These are phyloP conservation scores for Leishmania major DNA, from an alignment of 208 protist genomes.

Conservation along the genomic window DNA sequence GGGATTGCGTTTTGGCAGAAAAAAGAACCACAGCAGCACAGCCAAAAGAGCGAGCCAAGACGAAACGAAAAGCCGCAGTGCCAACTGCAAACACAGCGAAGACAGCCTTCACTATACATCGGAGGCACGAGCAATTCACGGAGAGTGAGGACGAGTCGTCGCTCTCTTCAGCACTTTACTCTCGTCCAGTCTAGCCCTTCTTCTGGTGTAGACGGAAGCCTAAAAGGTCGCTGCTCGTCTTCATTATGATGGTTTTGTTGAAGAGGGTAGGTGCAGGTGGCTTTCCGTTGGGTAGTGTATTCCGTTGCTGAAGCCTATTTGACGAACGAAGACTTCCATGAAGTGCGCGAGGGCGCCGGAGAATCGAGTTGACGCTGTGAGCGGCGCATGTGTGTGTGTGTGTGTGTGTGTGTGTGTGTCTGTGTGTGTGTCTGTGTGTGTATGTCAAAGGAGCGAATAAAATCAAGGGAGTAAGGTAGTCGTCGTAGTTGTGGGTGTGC, in stretches of 20 bases:
- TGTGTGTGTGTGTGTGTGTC: background rate
- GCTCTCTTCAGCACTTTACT: background rate
- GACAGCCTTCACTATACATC: background rate
- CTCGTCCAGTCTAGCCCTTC: too few species aligned
- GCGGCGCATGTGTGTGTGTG: background rate
- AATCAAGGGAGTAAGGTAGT: background rate
- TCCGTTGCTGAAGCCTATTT: background rate
- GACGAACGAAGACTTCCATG: background rate
- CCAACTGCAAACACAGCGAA: background rate
- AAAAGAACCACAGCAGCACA: too few species aligned
- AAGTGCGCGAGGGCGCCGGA: background rate
- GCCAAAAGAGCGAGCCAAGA: too few species aligned
- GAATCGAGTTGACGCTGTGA: background rate
- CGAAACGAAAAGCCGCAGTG: background rate
- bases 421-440: background rate
- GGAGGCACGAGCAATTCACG: background rate
- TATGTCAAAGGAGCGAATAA: background rate
- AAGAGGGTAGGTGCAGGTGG: background rate
- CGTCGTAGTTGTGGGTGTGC: background rate
- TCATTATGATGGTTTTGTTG: background rate
- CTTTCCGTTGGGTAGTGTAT: background rate
- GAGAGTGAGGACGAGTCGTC: background rate
- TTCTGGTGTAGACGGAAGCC: background rate
- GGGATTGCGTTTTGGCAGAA: too few species aligned
- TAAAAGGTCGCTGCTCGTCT: background rate